These are phyloP conservation scores for Syzygium malaccense DNA, from an alignment of 441 rosid species.

Conservation along the genomic window DNA sequence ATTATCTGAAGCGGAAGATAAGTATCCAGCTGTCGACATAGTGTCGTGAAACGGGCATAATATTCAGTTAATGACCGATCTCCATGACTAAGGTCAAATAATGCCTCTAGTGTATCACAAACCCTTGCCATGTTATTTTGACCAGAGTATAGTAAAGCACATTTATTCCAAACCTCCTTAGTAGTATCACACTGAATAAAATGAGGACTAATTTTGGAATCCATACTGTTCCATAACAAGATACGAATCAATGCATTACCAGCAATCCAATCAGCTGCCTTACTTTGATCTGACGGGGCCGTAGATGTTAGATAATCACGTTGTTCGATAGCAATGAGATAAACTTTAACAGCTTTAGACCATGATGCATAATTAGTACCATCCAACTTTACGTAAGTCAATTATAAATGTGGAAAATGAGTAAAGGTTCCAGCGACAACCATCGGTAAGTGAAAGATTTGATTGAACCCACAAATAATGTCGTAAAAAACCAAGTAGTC, in stretches of 20 bases:
- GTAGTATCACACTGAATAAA: background rate
- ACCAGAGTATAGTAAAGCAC: background rate
- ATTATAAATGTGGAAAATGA: background rate
- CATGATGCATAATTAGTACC: background rate
- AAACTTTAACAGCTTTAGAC: too few species aligned
- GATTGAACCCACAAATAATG: too few species aligned
- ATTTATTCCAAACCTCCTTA: background rate
- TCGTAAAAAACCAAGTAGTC: too few species aligned
- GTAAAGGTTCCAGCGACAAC: too few species aligned
- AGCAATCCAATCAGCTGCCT: background rate
- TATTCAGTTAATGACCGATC: background rate
- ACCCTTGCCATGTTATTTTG: background rate
- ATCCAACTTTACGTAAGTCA: background rate
- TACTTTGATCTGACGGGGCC: background rate
- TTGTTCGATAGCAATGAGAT: background rate
- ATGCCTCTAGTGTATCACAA: background rate
- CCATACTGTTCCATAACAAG: background rate
- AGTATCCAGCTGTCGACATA: background rate
- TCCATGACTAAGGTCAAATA: background rate
- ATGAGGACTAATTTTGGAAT: background rate
- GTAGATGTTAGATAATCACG: background rate
- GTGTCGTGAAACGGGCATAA: background rate
- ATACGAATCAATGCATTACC: background rate
- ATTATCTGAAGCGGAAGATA: accelerated
- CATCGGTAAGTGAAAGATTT: too few species aligned